These are phyloP conservation scores for Eimeria necatrix DNA, from an alignment of 169 alveolate genomes.

Conservation along the genomic window DNA sequence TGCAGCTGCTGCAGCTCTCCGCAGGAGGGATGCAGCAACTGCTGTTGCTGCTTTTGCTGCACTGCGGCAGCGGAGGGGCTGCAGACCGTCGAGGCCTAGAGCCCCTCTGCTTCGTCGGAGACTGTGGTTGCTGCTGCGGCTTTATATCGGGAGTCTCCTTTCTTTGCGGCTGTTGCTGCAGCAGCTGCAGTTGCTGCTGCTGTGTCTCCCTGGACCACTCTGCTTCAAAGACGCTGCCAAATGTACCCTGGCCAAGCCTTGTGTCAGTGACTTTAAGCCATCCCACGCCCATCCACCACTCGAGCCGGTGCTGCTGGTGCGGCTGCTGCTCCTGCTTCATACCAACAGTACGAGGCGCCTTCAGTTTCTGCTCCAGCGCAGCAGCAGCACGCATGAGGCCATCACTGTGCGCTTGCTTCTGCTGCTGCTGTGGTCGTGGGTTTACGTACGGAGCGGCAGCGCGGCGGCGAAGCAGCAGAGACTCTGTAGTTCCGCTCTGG, in stretches of 20 bases:
- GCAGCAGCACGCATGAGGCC: constrained; percentile 19
- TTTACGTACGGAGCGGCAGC: background rate
- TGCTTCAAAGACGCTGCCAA: constrained; percentile 66
- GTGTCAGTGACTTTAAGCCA: constrained; percentile 20
- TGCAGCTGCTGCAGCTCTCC: constrained; percentile 24
- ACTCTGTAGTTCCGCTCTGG: background rate
- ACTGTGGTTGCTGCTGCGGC: background rate
- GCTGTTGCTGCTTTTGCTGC: constrained; percentile 1
- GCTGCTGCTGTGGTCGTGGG: background rate
- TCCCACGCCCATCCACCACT: constrained; percentile 67
- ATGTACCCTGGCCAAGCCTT: constrained; percentile 64
- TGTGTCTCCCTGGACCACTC: constrained; percentile 43
- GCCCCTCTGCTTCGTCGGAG: background rate
- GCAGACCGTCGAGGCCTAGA: background rate
- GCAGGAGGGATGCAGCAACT: background rate
- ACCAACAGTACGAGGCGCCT: background rate
- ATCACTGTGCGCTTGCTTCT: constrained; percentile 1
- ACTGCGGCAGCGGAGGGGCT: background rate
- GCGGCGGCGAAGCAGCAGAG: background rate
- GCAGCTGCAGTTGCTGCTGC: constrained; percentile 22
- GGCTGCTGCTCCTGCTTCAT: background rate
- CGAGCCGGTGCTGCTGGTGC: constrained; percentile 44
- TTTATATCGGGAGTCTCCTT: background rate
- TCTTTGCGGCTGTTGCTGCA: constrained; percentile 23
- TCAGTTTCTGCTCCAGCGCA: background rate